Conservation (phyloP, 345 rosid genomes). For the Pugionium dolabratum region DNA sequence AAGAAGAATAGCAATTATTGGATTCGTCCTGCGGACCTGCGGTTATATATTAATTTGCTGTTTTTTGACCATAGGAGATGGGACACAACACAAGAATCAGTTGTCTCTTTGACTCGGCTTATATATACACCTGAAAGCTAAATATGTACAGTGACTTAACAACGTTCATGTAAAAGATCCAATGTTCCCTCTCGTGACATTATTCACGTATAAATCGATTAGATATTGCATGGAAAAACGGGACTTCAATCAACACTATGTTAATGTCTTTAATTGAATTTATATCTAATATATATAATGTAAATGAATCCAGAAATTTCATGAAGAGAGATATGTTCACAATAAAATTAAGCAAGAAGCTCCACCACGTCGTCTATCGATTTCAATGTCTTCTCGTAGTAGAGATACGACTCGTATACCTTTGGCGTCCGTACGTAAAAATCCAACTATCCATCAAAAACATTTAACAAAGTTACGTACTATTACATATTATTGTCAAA, state of each 20-base stretch:
- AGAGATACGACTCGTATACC: slow-evolving; percentile 85
- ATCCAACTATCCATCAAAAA: slow-evolving; percentile 57
- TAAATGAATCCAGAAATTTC: slow-evolving; percentile 10
- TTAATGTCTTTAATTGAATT: not conserved
- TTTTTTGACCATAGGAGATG: slow-evolving; percentile 40
- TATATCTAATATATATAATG: slow-evolving; percentile 18
- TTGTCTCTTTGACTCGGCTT: slow-evolving; percentile 38
- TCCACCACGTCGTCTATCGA: slow-evolving; percentile 72
- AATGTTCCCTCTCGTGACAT: not conserved
- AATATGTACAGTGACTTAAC: slow-evolving; percentile 36
- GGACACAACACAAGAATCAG: slow-evolving; percentile 41
- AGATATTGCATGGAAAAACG: too few species aligned
- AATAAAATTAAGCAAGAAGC: slow-evolving; percentile 41
- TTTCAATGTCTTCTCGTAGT: slow-evolving; percentile 84
- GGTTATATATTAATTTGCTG: slow-evolving; percentile 26
- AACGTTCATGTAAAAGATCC: slow-evolving; percentile 34
- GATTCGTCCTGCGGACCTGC: slow-evolving; percentile 31
- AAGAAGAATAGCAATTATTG: slow-evolving; percentile 10
- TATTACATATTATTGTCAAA: too few species aligned
- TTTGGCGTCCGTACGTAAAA: slow-evolving; percentile 71
- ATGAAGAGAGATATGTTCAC: not conserved
- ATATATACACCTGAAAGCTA: slow-evolving; percentile 31
- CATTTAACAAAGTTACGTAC: not conserved
- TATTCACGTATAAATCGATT: too few species aligned
- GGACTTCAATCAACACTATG: not conserved